Evolutionary conservation across 192 early-diverging fungal genomes (phyloP).

Genomic region (Coemansia sp.): DNA sequence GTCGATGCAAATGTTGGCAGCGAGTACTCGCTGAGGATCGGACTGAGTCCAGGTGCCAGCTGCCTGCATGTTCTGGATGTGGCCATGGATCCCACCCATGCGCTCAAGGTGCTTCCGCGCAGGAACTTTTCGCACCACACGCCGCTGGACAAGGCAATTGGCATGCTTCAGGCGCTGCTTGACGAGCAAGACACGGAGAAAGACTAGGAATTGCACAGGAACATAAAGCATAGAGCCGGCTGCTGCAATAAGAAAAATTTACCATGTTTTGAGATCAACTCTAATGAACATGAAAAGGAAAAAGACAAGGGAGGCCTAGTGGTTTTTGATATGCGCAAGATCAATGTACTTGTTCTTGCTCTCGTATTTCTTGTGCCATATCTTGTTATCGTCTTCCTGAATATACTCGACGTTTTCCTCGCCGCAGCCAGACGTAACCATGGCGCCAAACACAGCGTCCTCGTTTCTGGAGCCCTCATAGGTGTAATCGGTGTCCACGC

Average conservation of each 20-base stretch:
- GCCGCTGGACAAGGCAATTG: slow-evolving; percentile 70
- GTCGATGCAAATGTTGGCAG: slow-evolving; percentile 44
- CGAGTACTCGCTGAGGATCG: slow-evolving; percentile 89
- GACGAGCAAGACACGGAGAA: slow-evolving; percentile 29
- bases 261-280: too few species aligned
- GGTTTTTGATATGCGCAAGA: slow-evolving; percentile 40
- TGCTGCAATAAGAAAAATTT: too few species aligned
- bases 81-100: slow-evolving; percentile 74
- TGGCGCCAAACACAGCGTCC: slow-evolving; percentile 48
- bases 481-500: slow-evolving; percentile 23
- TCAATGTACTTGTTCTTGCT: slow-evolving; percentile 52
- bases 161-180: slow-evolving; percentile 58
- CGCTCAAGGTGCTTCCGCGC: slow-evolving; percentile 83
- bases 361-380: slow-evolving; percentile 46
- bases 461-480: slow-evolving; percentile 35
- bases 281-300: not conserved
- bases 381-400: slow-evolving; percentile 37
- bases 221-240: too few species aligned
- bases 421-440: slow-evolving; percentile 46
- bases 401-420: slow-evolving; percentile 27
- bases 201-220: not conserved
- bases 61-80: slow-evolving; percentile 88
- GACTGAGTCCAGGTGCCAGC: slow-evolving; percentile 88
- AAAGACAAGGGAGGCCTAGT: slow-evolving; percentile 7
- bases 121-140: slow-evolving; percentile 88